Evolutionary conservation across 768 basidiomycete species (phyloP), one percentile per base, ranked within the genome.

Genomic region (Hebeloma cylindrosporum): DNA sequence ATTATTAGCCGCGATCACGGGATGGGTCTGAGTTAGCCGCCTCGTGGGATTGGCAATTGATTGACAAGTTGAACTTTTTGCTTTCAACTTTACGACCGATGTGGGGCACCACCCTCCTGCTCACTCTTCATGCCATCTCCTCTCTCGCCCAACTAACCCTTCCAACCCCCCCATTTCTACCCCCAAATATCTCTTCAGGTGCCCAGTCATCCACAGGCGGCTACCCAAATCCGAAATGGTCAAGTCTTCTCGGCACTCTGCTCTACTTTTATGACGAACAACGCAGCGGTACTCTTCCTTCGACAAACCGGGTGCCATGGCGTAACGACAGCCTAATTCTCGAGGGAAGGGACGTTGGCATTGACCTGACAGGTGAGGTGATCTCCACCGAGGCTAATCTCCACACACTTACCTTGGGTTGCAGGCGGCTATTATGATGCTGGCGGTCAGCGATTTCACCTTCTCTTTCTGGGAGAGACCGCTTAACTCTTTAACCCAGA

Each of bases 231-330:
- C 56, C 77, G 2, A 88, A 93, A 60, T 95, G 93, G 91, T 76
- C 83, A 4, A 84, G 73, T 37, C 63, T 95, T 2, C 76, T 95
- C 0, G 93, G 93, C 3, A 82, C 85, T 61, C 63, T 85, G 20
- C 61, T 95, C 20, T 95, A 82, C 59, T 95, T 95, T 64, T 96
- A 93, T 59, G 93, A 96, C 50, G 92, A 84, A 1, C 93, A 96
- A 58, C 75, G 93, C 14, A 88, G 87, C 42, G 93, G 93, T 11
- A 72, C 72, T 31, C 74, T 95, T 11, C 77, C 85, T 0, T 56
- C 66, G 9, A 71, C 71, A 3, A 89, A 88, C 48, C 77, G 93
- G 29, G 89, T 94, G 2, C 59, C 77, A 18, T 97, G 94, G 94
- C 73, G 93, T 40, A 96, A 96, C 57, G 77, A 85, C 44, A 91